Percentiles rank a stretch among this genome's conserved stretches.
Conservation (phyloP, 441 rosid genomes). For the Dalechampia spathulata region DNA sequence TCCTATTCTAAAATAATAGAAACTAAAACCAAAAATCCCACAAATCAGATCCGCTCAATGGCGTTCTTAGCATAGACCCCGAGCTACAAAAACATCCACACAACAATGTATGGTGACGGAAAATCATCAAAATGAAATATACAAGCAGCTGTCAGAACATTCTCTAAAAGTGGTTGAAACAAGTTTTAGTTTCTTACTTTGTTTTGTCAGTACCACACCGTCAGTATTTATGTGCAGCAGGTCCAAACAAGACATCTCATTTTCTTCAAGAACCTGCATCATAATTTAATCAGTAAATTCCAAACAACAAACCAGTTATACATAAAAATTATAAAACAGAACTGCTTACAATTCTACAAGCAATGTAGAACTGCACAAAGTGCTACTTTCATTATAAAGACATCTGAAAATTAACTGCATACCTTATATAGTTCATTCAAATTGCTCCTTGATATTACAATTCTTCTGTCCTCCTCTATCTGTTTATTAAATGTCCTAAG, state of each 20-base stretch:
- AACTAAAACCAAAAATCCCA: no score
- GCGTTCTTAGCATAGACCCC: no score
- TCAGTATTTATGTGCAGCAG: slow-evolving; percentile 66
- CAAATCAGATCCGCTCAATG: no score
- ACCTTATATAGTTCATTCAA: slow-evolving; percentile 82
- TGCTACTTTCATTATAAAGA: slow-evolving; percentile 2
- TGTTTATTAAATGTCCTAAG: slow-evolving; percentile 75
- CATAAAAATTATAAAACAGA: no score
- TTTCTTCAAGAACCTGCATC: slow-evolving; percentile 83
- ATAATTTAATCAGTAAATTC: slow-evolving; percentile 14
- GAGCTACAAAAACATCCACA: no score
- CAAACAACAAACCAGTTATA: not conserved
- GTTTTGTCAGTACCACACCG: slow-evolving; percentile 70
- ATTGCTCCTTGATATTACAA: slow-evolving; percentile 80
- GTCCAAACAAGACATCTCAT: slow-evolving; percentile 72
- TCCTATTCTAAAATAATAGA: no score
- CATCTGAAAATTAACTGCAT: slow-evolving; percentile 14
- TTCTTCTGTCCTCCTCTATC: slow-evolving; percentile 83
- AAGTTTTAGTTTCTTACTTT: slow-evolving; percentile 46
- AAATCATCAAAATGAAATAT: not conserved
- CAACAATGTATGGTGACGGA: no score
- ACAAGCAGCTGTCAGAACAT: not conserved
- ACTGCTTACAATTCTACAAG: not conserved
- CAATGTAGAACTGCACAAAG: not conserved
- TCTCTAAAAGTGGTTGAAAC: slow-evolving; percentile 9